phyloP scores from a whole-genome alignment of 805 yeast genomes.

The Lipomyces lipofer region DNA sequence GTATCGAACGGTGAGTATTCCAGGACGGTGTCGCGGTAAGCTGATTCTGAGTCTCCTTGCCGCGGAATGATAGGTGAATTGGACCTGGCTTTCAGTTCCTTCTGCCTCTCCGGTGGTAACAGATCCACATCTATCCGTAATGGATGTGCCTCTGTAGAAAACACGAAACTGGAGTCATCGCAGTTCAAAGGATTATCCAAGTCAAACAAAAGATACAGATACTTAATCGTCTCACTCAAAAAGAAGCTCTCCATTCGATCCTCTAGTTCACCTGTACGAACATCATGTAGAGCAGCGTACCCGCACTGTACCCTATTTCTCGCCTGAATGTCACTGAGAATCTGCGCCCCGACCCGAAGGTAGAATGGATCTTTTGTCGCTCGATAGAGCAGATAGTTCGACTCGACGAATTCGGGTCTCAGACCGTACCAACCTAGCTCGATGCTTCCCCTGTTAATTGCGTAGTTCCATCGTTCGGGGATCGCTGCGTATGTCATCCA shows the following conservation, averaged over 20 bases:
- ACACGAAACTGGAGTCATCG: conserved; percentile 47
- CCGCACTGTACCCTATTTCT: conserved; percentile 70
- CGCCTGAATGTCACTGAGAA: conserved; percentile 56
- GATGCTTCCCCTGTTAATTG: conserved; percentile 27
- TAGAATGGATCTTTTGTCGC: conserved; percentile 88
- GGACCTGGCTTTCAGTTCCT: conserved; percentile 16
- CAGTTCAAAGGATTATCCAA: conserved; percentile 55
- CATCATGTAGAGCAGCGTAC: conserved; percentile 71
- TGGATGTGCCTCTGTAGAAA: conserved; percentile 92
- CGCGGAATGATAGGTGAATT: conserved; percentile 1
- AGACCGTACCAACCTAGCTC: conserved; percentile 73
- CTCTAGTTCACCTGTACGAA: conserved; percentile 60
- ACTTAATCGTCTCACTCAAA: conserved; percentile 82
- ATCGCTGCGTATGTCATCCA: conserved; percentile 80
- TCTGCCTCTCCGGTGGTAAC: conserved; percentile 32
- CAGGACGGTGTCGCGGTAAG: background rate
- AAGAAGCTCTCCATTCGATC: conserved; percentile 93
- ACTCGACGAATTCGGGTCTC: conserved; percentile 88
- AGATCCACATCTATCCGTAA: conserved; percentile 60
- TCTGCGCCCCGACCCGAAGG: conserved; percentile 68
- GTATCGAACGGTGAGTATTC: background rate
- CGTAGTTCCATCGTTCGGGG: conserved; percentile 82
- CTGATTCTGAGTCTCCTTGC: background rate
- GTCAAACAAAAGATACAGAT: conserved; percentile 77
- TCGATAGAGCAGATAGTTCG: conserved; percentile 76